Evolutionary conservation across 1,284 basidiomycete genomes (phyloP), one percentile per base, ranked within the genome.

Genomic region (Ceratobasidium sp.): DNA sequence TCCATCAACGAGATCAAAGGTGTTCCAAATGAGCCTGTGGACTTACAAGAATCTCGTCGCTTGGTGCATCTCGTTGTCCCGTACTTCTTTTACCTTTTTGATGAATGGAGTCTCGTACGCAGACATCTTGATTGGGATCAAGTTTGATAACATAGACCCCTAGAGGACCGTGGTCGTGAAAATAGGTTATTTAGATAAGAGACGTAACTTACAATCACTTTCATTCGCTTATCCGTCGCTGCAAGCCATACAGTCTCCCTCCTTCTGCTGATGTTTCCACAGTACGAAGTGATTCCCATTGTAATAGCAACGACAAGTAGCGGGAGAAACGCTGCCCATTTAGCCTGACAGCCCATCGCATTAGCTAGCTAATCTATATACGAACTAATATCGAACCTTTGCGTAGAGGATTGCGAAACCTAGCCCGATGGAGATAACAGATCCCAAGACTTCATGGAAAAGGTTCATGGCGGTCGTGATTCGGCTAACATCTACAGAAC

Each of bases 281-380:
- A 68, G 48, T 68, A 68, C 48, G 66, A 68, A 20, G 66, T 68
- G n/a, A 68, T 35, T 52, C 48, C 50, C 48, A 50, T 68, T 7
- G 46, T 33, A 18, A 68, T 10, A 54, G 27, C 30, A n/a, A 68
- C 41, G 0, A 68, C 66, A 23, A 68, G 50, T 1, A 68, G 7
- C 5, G 66, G 66, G 33, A 68, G 23, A 38, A 68, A 68, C 16
- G 66, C 66, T 3, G 66, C 66, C 66, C 66, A 68, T 55, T 50
- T 16, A 33, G 33, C 30, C 66, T 68, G 23, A 38, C 5, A 41
- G 2, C n/a, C 35, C 7, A 5, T n/a, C 16, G 27, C 14, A 6
- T 23, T 35, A 68, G 48, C 23, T n/a, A 27, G n/a, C 44, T 3
- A 23, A 27, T 38, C 6, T n/a, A 16, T 0, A 23, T 3, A 30